Base-by-base conservation (phyloP, 169 alveolate species). In the Cyclospora cayetanensis region DNA sequence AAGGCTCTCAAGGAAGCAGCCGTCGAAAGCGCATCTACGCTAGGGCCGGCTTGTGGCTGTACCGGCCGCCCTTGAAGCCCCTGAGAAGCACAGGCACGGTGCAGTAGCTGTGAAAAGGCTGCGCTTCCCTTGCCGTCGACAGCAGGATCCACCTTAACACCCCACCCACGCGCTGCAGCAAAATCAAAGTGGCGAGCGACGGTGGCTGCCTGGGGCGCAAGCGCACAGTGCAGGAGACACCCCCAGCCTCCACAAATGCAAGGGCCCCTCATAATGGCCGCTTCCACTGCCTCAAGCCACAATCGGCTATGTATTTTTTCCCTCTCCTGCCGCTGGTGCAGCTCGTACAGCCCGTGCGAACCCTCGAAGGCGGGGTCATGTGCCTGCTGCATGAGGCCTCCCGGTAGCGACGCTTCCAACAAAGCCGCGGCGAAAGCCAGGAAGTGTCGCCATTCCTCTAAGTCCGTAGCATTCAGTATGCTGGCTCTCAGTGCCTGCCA, bases 211-310 rank as follows among this genome's bases (percentile, higher is more conserved):
- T 3, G 12, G n/a, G 83, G 83, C 4, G 83, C 83, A 15, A 2
- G 15, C 29, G 55, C 42, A 55, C 83, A 70, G 55, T 70, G 83
- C 52, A 35, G 34, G 18, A 31, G 2, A 37, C 83, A 70, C 35
- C 83, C 83, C 83, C 83, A 70, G 50, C 83, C 50, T 0, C 83
- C 83, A 55, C 83, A 70, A 22, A 70, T 41, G 25, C 83, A 25
- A 34, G 25, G 55, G 55, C 83, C 83, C 83, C 39, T 29, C 83
- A 70, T 50, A 31, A 70, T 11, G 27, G 83, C 52, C 3, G 55
- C 83, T 41, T 70, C 83, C 31, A 70, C 83, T 34, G 83, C 83
- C 25, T 35, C 31, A 31, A 70, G 50, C 83, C 83, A 70, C 1
- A 20, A 2, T 11, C 55, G 83, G 35, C 83, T 2, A 0, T 2